Evolutionary conservation across 148 eudicot genomes (phyloP).

Genomic region (Mesembryanthemum crystallinum): DNA sequence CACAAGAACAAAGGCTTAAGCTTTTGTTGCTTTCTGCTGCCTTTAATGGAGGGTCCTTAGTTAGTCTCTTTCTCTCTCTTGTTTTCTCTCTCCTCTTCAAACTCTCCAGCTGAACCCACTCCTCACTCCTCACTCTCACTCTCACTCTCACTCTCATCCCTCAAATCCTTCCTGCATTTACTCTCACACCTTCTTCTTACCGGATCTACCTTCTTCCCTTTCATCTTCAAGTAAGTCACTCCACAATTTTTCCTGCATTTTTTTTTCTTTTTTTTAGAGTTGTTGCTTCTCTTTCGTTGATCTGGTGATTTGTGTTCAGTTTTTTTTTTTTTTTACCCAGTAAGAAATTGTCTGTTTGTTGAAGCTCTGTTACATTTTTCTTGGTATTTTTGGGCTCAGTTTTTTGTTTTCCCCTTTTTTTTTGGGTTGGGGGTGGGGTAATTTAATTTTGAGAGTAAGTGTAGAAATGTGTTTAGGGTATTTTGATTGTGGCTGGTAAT

Average conservation of each 20-base stretch:
- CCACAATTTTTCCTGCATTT: neutral
- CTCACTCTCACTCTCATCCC: too few species aligned
- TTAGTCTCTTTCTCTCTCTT: slow-evolving; percentile 30
- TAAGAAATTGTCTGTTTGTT: neutral
- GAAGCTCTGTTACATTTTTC: neutral
- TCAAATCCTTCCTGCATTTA: slow-evolving; percentile 7
- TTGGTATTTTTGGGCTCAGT: neutral
- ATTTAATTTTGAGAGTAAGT: neutral
- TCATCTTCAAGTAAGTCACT: slow-evolving; percentile 18
- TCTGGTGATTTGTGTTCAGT: too few species aligned
- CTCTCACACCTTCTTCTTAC: neutral
- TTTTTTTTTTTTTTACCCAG: too few species aligned
- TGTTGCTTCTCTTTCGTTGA: neutral
- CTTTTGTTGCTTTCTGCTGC: slow-evolving; percentile 49
- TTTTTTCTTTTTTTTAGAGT: neutral
- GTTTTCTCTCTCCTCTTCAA: slow-evolving; percentile 18
- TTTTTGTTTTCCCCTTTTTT: neutral
- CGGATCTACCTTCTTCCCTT: neutral
- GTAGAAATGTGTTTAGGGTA: neutral
- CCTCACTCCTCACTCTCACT: too few species aligned
- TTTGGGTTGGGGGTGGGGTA: neutral
- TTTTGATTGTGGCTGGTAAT: neutral
- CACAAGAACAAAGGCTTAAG: slow-evolving; percentile 11
- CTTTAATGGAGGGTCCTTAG: slow-evolving; percentile 65
- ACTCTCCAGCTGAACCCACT: too few species aligned